These are phyloP conservation scores for Lolium perenne DNA, from an alignment of 176 grass and related monocot species.

Conservation along the genomic window DNA sequence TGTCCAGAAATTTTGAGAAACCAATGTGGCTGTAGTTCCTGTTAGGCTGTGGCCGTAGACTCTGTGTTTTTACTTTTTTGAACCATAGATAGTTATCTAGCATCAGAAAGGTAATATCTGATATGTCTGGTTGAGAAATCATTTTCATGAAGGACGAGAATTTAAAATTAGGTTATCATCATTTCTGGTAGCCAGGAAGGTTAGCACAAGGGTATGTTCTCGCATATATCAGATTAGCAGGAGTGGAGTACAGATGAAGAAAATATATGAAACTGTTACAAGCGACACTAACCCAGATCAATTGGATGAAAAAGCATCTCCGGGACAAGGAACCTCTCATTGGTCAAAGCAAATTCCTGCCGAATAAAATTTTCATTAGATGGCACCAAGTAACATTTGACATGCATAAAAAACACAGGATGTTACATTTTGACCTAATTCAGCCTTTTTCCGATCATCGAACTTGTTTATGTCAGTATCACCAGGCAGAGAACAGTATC, in stretches of 20 bases:
- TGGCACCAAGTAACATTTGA: constrained; percentile 23
- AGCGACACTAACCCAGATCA: constrained; percentile 69
- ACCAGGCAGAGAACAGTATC: constrained; percentile 62
- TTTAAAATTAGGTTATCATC: no score
- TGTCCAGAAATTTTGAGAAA: no score
- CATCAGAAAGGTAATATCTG: no score
- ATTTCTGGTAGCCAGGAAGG: background rate
- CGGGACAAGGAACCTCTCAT: constrained; percentile 93
- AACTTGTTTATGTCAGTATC: constrained; percentile 41
- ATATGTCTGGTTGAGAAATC: no score
- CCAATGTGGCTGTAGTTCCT: no score
- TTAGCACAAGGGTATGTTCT: no score
- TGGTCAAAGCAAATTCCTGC: constrained; percentile 92
- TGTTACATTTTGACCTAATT: constrained; percentile 87
- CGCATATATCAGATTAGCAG: no score
- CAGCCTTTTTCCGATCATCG: constrained; percentile 56
- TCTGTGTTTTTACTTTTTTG: no score
- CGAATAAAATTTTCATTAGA: constrained; percentile 37
- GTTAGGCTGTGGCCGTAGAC: no score
- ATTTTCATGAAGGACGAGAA: no score
- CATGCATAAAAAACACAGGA: background rate
- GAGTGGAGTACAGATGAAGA: background rate
- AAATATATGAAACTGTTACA: background rate
- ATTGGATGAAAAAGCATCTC: constrained; percentile 91
- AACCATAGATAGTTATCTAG: no score